Base-by-base conservation (phyloP, 2,329 filamentous ascomycete species). In the Alternaria hordeiaustralica region DNA sequence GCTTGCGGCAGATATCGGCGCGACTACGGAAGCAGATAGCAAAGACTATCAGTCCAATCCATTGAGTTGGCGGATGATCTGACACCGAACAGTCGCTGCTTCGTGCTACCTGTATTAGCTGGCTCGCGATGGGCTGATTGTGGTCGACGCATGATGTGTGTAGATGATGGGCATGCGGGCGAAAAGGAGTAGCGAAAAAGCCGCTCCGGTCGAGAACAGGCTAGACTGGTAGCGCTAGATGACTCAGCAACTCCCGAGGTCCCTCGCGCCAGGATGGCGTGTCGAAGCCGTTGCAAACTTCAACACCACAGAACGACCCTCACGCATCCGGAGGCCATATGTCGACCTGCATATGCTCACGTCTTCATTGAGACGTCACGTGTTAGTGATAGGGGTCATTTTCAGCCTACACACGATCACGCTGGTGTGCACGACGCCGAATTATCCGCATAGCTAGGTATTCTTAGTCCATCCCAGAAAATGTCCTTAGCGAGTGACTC, bases 1-100 rank as follows among this genome's bases (percentile, higher is more conserved):
- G 47, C 47, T 15, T 51, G 26, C 49, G 28, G 49, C 49, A 33
- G 18, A 33, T 51, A 23, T 51, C 49, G 49, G 49, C 49, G 7
- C 49, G 49, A 33, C 10, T 36, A 21, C 49, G 49, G 49, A 28
- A 6, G 18, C 33, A 6, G 20, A 33, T 30, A 51, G 18, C 26
- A 5, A 11, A n/a, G 28, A 18, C n/a, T 18, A 41, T 41, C 36
- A 10, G 8, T 12, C 12, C 28, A 3, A 2, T 12, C 12, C 5
- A 51, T 20, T 7, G 28, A 23, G 8, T 28, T 23, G 18, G 12
- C 7, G 12, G 5, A 2, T 23, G 18, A 36, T 10, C 0, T 18
- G 15, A n/a, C 8, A 15, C 5, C 6, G 5, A 0, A 0, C 13
- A 36, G 10, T 4, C 21, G 8, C 20, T n/a, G 6, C 7, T 23